A percentile compares a stretch with the other conserved stretches of the same genome.
phyloP scores from a whole-genome alignment of 148 eudicot species.

The Fallopia convolvulus region DNA sequence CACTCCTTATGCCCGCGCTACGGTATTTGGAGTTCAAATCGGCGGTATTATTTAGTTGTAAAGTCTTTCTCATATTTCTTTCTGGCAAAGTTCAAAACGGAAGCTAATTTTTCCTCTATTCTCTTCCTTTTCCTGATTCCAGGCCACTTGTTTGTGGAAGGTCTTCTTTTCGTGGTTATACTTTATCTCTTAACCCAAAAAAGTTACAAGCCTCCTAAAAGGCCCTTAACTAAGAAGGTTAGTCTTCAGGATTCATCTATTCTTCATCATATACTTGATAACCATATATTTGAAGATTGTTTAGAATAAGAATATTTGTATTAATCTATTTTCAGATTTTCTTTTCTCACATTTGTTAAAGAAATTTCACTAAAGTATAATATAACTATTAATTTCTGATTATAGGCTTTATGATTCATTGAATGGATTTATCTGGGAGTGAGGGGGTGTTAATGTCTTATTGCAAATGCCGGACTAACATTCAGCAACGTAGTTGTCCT shows the following conservation, averaged over 20 bases:
- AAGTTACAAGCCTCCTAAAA: constrained; percentile 96
- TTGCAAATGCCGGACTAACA: not conserved
- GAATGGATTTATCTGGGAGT: not conserved
- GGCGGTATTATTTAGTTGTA: constrained; percentile 40
- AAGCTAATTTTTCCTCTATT: not conserved
- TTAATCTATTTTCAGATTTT: not conserved
- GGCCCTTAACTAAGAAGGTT: constrained; percentile 86
- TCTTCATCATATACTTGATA: not conserved
- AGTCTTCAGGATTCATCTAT: constrained; percentile 1
- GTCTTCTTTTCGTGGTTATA: constrained; percentile 77
- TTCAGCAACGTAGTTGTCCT: not conserved
- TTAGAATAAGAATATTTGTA: not conserved
- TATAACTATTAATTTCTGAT: not conserved
- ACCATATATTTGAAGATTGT: not conserved
- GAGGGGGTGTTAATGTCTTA: not conserved
- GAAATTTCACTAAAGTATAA: not conserved
- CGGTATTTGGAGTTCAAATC: constrained; percentile 79
- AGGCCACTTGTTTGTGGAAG: constrained; percentile 97
- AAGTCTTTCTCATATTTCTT: not conserved
- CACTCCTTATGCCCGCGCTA: constrained; percentile 69
- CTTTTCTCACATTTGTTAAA: not conserved
- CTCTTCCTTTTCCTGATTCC: constrained; percentile 17
- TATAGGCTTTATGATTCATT: not conserved
- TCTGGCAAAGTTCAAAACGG: not conserved
- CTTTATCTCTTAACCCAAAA: constrained; percentile 69